Evolutionary conservation across 164 flowering plant genomes (phyloP).

Genomic region (Vitis vinifera): ASM3070453v1 NC_081805.1:792001-792500

Average conservation of each 20-base stretch:
- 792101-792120: constrained; percentile 92
- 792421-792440: constrained; percentile 82
- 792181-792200: neutral
- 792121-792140: constrained; percentile 86
- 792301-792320: constrained; percentile 85
- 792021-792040: no score
- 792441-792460: constrained; percentile 61
- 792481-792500: no score
- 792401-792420: constrained; percentile 90
- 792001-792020: no score
- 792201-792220: neutral
- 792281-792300: constrained; percentile 84
- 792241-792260: constrained; percentile 78
- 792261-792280: constrained; percentile 84
- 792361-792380: neutral
- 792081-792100: constrained; percentile 77
- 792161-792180: neutral
- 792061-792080: neutral
- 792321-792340: neutral
- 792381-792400: constrained; percentile 69
- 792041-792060: neutral
- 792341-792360: no score
- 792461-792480: no score
- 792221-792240: neutral
- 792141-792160: constrained; percentile 66